A percentile compares a stretch with the other conserved stretches of the same genome.
phyloP scores from a whole-genome alignment of 306 rosid species.

The Rosa lucieae region DNA sequence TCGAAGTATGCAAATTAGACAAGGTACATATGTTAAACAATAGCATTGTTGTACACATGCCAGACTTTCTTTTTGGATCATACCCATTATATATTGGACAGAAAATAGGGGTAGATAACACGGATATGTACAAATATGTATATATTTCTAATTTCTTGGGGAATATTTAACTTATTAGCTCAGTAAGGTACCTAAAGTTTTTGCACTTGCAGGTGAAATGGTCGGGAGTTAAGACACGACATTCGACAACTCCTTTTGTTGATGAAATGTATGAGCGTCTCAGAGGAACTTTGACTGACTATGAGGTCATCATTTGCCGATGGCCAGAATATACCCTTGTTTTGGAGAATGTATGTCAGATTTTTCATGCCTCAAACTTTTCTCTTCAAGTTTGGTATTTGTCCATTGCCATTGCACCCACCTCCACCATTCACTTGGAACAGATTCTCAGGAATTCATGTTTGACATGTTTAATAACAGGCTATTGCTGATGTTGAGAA shows the following conservation, averaged over 20 bases:
- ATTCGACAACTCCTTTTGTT: slow-evolving; percentile 94
- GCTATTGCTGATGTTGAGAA: slow-evolving; percentile 91
- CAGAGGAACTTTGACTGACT: slow-evolving; percentile 80
- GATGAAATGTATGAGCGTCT: slow-evolving; percentile 95
- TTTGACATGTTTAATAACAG: slow-evolving; percentile 35
- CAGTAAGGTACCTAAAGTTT: slow-evolving; percentile 27
- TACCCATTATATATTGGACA: neutral
- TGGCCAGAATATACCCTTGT: slow-evolving; percentile 93
- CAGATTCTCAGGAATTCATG: neutral
- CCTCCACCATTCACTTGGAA: neutral
- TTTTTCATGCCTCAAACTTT: neutral
- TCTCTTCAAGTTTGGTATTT: neutral
- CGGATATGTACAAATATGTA: neutral
- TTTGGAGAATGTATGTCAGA: slow-evolving; percentile 77
- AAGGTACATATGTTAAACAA: slow-evolving; percentile 54
- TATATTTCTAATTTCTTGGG: neutral
- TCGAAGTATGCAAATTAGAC: slow-evolving; percentile 86
- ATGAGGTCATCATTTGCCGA: slow-evolving; percentile 87
- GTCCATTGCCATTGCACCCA: neutral
- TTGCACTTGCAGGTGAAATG: slow-evolving; percentile 81
- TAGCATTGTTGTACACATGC: neutral
- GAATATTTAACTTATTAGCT: neutral
- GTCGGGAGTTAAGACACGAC: slow-evolving; percentile 94
- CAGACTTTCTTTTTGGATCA: slow-evolving; percentile 5
- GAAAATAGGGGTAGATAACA: neutral